These are phyloP conservation scores for Salix purpurea DNA, from an alignment of 345 rosid genomes.

Conservation along the genomic window DNA sequence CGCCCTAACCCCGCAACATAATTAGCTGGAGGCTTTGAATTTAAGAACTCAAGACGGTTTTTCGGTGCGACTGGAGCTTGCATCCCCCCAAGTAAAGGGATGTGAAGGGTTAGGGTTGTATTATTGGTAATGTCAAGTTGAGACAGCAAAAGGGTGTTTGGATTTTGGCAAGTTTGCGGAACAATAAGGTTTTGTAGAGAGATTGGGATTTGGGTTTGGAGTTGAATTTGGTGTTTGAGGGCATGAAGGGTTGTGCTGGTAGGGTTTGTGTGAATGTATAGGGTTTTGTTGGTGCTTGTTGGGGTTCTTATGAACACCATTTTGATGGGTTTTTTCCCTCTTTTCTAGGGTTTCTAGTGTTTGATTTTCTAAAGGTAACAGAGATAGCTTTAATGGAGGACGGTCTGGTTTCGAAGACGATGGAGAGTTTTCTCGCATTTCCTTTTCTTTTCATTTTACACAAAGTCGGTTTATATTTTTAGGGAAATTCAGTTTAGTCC, in stretches of 20 bases:
- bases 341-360: not conserved
- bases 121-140: slow-evolving; percentile 41
- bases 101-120: slow-evolving; percentile 51
- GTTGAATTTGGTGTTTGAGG: slow-evolving; percentile 46
- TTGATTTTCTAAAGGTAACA: not conserved
- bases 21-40: slow-evolving; percentile 75
- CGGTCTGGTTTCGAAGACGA: not conserved
- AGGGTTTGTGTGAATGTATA: slow-evolving; percentile 47
- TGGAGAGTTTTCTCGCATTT: not conserved
- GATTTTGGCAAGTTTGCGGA: not conserved
- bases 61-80: slow-evolving; percentile 48
- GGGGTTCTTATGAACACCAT: slow-evolving; percentile 67
- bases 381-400: not conserved
- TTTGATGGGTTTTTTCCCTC: not conserved
- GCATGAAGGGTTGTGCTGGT: slow-evolving; percentile 44
- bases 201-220: slow-evolving; percentile 38
- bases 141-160: slow-evolving; percentile 39
- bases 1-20: slow-evolving; percentile 97
- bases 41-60: slow-evolving; percentile 80
- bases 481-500: not conserved
- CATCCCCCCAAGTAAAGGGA: slow-evolving; percentile 56
- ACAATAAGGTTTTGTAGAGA: slow-evolving; percentile 37
- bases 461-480: not conserved
- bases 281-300: slow-evolving; percentile 30
- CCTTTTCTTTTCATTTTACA: not conserved